A percentile compares a stretch with the other conserved stretches of the same genome.
Conservation (phyloP, 2,329 filamentous ascomycete genomes). For the Setomelanomma holmii region DNA sequence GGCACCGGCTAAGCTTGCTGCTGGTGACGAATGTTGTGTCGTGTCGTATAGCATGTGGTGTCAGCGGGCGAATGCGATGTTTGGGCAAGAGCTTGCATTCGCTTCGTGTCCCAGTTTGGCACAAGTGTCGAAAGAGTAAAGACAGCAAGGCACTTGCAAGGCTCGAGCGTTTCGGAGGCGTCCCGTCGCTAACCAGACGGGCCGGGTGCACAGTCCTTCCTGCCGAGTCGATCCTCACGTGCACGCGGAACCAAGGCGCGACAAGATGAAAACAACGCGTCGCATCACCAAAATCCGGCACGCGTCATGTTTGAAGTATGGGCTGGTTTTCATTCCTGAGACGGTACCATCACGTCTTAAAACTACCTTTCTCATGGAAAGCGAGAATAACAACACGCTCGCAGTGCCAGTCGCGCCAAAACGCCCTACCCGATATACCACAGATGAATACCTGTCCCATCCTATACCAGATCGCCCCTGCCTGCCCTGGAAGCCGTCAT, state of each 20-base stretch:
- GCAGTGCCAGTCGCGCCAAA: slow-evolving; percentile 18
- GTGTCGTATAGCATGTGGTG: neutral
- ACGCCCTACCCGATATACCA: slow-evolving; percentile 37
- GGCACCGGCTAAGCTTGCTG: slow-evolving; percentile 1
- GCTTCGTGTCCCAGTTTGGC: neutral
- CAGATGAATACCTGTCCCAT: slow-evolving; percentile 24
- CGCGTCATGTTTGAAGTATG: slow-evolving; percentile 23
- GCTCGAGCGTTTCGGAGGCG: neutral
- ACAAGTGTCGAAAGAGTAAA: neutral
- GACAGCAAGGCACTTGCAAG: neutral
- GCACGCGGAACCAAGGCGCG: slow-evolving; percentile 7
- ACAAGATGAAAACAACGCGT: slow-evolving; percentile 20
- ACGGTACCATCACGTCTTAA: slow-evolving; percentile 27
- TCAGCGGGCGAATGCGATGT: neutral
- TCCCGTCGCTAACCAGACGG: neutral
- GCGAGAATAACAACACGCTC: slow-evolving; percentile 9
- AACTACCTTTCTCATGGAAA: slow-evolving; percentile 16
- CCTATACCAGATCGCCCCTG: slow-evolving; percentile 15
- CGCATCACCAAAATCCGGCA: slow-evolving; percentile 2
- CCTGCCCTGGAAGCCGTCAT: slow-evolving; percentile 14
- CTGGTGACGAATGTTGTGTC: neutral
- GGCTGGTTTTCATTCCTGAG: slow-evolving; percentile 24
- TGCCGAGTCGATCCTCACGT: slow-evolving; percentile 7
- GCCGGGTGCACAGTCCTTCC: neutral
- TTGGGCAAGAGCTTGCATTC: neutral